phyloP scores from a whole-genome alignment of 371 early-diverging fungal genomes.

The Enteropsectra breve region DNA sequence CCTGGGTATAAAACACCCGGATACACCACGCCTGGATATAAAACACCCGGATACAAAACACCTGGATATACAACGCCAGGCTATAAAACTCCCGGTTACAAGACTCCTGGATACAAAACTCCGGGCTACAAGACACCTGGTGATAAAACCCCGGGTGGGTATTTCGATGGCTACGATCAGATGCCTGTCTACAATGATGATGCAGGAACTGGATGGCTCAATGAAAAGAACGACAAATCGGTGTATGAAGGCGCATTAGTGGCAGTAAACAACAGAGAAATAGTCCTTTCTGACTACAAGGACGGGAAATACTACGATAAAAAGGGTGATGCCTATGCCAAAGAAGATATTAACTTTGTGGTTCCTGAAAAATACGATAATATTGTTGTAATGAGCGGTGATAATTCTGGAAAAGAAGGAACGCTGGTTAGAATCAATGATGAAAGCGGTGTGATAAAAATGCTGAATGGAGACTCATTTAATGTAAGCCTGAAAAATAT shows the following conservation, averaged over 20 bases:
- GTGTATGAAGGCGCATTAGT: conserved; percentile 28
- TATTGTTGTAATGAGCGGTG: conserved; percentile 67
- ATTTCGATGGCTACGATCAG: conserved; percentile 11
- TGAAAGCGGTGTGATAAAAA: conserved; percentile 69
- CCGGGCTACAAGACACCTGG: conserved; percentile 34
- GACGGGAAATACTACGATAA: conserved; percentile 18
- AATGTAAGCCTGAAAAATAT: conserved; percentile 20
- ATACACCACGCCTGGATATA: conserved; percentile 19
- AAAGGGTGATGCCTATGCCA: conserved; percentile 4
- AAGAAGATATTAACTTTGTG: conserved; percentile 63
- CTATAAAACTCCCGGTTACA: conserved; percentile 25
- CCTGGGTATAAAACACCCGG: conserved; percentile 29
- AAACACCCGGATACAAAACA: conserved; percentile 26
- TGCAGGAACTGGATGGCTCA: conserved; percentile 15
- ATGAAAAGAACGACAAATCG: conserved; percentile 1
- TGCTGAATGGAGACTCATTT: conserved; percentile 44
- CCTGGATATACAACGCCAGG: conserved; percentile 13
- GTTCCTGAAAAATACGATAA: conserved; percentile 69
- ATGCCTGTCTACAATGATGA: conserved; percentile 11
- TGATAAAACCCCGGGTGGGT: conserved; percentile 29
- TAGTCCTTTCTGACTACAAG: conserved; percentile 18
- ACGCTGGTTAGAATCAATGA: conserved; percentile 70
- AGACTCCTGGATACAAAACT: conserved; percentile 31
- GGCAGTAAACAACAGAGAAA: background rate
- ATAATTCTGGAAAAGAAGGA: conserved; percentile 66